Conservation (phyloP, 164 flowering plant genomes). For the Taxillus chinensis region DNA sequence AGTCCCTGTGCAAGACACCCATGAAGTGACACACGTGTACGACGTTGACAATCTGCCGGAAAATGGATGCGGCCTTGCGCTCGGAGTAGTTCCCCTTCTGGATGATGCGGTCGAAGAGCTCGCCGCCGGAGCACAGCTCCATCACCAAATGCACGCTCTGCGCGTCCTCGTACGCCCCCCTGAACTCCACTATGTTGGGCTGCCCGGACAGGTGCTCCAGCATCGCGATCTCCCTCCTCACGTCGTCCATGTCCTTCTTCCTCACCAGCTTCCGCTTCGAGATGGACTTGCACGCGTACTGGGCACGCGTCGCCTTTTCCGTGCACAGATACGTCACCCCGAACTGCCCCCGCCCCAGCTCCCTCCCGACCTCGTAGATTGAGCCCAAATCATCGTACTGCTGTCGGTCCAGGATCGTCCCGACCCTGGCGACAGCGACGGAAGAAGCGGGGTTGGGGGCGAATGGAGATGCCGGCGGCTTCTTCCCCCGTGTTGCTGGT, state of each 20-base stretch:
- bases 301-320: slow-evolving; percentile 40
- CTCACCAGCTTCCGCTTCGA: slow-evolving; percentile 45
- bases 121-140: slow-evolving; percentile 92
- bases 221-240: slow-evolving; percentile 60
- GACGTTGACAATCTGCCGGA: slow-evolving; percentile 71
- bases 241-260: slow-evolving; percentile 48
- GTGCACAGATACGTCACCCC: slow-evolving; percentile 71
- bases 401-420: slow-evolving; percentile 27
- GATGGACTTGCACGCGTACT: slow-evolving; percentile 83
- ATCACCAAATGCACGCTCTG: slow-evolving; percentile 59
- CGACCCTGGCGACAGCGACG: slow-evolving; percentile 19
- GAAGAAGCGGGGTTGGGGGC: neutral
- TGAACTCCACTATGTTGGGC: slow-evolving; percentile 78
- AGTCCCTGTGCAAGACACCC: slow-evolving; percentile 91
- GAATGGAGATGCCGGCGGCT: slow-evolving; percentile 8
- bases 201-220: slow-evolving; percentile 73
- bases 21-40: slow-evolving; percentile 87
- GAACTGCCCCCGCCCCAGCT: slow-evolving; percentile 79
- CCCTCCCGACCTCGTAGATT: slow-evolving; percentile 43
- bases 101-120: slow-evolving; percentile 72
- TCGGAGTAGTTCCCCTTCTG: slow-evolving; percentile 61
- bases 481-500: slow-evolving; percentile 4
- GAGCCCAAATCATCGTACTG: slow-evolving; percentile 41
- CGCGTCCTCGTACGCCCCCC: slow-evolving; percentile 73
- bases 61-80: slow-evolving; percentile 52